Conservation (phyloP, 805 yeast genomes). For the Starmerella cellae region DNA sequence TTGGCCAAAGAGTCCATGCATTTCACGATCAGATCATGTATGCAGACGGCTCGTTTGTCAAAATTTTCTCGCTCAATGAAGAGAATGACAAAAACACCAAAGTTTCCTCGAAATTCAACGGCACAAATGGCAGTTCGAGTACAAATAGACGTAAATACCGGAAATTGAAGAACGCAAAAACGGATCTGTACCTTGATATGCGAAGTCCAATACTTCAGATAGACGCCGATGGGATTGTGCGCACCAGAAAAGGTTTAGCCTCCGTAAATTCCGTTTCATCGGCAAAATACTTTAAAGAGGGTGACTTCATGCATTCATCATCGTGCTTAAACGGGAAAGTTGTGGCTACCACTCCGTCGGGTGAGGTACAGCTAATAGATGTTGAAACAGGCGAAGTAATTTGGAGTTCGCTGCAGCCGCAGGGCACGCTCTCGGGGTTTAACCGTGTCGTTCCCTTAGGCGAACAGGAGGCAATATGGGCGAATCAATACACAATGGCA, state of each 20-base stretch:
- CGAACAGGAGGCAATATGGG: conserved; percentile 10
- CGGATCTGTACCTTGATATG: conserved; percentile 6
- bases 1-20: conserved; percentile 7
- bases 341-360: conserved; percentile 5
- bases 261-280: background rate
- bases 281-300: conserved; percentile 6
- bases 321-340: background rate
- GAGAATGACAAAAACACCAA: background rate
- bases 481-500: conserved; percentile 14
- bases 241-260: conserved; percentile 13
- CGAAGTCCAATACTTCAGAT: conserved; percentile 16
- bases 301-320: conserved; percentile 14
- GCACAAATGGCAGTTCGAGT: background rate
- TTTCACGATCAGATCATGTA: conserved; percentile 3
- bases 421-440: conserved; percentile 17
- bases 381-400: background rate
- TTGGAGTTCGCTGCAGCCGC: conserved; percentile 6
- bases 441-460: conserved; percentile 8
- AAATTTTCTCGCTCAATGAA: background rate
- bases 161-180: background rate
- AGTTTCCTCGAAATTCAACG: background rate
- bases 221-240: conserved; percentile 5
- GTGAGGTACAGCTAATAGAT: conserved; percentile 4
- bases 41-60: conserved; percentile 14
- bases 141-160: background rate